Evolutionary conservation across 345 rosid genomes (phyloP), one percentile per base, ranked within the genome.

Genomic region (Anacardium occidentale): DNA sequence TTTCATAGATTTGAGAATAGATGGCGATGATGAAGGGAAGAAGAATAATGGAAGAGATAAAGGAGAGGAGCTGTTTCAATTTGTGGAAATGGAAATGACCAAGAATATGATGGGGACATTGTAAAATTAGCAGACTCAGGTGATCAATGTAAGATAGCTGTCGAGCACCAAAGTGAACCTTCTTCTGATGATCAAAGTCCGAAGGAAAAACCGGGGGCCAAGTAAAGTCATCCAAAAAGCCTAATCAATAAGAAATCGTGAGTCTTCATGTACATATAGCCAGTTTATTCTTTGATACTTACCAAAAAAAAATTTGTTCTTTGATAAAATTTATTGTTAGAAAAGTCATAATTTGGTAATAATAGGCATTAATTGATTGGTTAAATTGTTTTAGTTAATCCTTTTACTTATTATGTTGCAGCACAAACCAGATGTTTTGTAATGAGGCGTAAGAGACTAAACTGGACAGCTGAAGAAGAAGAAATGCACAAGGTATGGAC

Each of bases 391-490:
- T 26, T 55, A 9, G 22, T 64, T 52, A 4, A 60, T 8, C 20
- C 32, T 21, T 48, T 52, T 29, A 44, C 20, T 11, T 66, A 48
- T 26, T 10, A 55, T 17, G 14, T 47, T 75, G 73, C 84, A 72
- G 83, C 24, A 52, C 47, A 51, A 68, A 59, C 26, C 45, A 67
- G 4, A 40, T 56, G 29, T 53, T 68, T 62, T 40, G 64, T 79
- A 29, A 24, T 55, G 82, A 75, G 73, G 75, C 77, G 81, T 32
- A 79, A 75, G 74, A 79, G 77, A 62, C 15, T 77, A 20, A 45
- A 25, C 29, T 86, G 85, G 88, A 80, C 63, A 10, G 40, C 79
- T 6, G 82, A 77, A 50, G 90, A 82, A 68, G 90, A 75, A 69
- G 81, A 80, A 25, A 77, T 71, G 77, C 75, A 83, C 71, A 84